Conservation (phyloP, 345 rosid genomes). For the Linum trigynum region DNA sequence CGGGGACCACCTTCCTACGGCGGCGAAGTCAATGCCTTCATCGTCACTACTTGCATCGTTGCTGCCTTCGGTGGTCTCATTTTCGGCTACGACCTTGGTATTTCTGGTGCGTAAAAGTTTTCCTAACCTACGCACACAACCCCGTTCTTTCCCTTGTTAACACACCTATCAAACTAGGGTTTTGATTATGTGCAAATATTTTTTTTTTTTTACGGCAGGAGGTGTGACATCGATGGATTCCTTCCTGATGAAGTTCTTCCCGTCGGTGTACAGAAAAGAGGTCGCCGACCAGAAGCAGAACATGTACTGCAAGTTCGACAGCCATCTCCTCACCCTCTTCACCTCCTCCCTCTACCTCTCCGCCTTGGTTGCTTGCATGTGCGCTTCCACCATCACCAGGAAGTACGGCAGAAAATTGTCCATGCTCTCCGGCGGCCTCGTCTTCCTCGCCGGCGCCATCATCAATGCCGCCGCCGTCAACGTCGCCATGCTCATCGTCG, state of each 20-base stretch:
- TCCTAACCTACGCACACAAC: background rate
- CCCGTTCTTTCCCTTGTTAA: background rate
- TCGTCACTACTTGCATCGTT: background rate
- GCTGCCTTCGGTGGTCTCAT: constrained; percentile 1
- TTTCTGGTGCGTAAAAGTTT: background rate
- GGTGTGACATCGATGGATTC: constrained; percentile 45
- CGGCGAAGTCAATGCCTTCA: background rate
- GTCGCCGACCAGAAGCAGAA: constrained; percentile 14
- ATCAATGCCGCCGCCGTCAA: constrained; percentile 30
- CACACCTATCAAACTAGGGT: background rate
- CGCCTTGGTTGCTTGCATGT: constrained; percentile 13
- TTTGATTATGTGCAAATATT: background rate
- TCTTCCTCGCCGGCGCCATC: constrained; percentile 33
- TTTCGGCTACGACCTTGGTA: background rate
- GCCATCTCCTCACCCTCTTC: constrained; percentile 30
- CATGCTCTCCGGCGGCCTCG: constrained; percentile 26
- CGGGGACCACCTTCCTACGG: too few relatives aligned
- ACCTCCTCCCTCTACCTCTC: constrained; percentile 41
- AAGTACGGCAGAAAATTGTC: constrained; percentile 29
- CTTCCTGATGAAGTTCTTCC: constrained; percentile 34
- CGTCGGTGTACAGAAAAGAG: constrained; percentile 18
- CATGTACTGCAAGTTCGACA: constrained; percentile 35
- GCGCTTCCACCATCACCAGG: background rate
- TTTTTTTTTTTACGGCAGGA: constrained; percentile 16
- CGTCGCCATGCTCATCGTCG: constrained; percentile 37